Percentiles rank a stretch among this genome's conserved stretches.
Evolutionary conservation across 2,329 filamentous ascomycete genomes (phyloP).

Genomic region (Cordyceps javanica): DNA sequence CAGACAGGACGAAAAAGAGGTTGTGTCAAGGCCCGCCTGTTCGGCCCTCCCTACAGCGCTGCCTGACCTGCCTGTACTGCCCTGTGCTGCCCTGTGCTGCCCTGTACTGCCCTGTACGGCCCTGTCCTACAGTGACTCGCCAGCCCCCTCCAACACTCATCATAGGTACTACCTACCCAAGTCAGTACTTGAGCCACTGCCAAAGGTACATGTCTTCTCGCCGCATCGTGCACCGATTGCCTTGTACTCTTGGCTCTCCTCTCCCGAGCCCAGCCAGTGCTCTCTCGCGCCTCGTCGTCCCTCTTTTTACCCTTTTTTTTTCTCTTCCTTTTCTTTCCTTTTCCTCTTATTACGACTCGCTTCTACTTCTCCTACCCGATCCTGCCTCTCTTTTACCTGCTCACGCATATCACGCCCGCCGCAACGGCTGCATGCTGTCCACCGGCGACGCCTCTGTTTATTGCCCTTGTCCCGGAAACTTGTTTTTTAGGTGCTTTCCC

Average conservation of each 20-base stretch:
- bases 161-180: too few species aligned
- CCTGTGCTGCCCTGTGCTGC: too few species aligned
- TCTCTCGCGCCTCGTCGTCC: not conserved
- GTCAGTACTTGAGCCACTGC: not conserved
- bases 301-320: constrained; percentile 9
- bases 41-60: too few species aligned
- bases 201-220: not conserved
- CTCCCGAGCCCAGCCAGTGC: too few species aligned
- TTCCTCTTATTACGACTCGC: too few species aligned
- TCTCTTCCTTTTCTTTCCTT: not conserved
- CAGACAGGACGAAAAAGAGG: too few species aligned
- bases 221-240: not conserved
- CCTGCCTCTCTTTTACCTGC: not conserved
- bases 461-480: not conserved
- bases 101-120: not conserved
- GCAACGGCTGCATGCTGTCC: not conserved
- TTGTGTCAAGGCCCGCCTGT: too few species aligned
- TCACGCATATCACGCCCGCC: not conserved
- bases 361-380: too few species aligned
- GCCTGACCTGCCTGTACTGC: too few species aligned
- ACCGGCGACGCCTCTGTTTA: not conserved
- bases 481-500: not conserved
- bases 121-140: not conserved
- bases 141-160: too few species aligned
- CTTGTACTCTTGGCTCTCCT: not conserved